phyloP scores from a whole-genome alignment of 1,284 basidiomycete species.

The Mycosarcoma maydis region DNA sequence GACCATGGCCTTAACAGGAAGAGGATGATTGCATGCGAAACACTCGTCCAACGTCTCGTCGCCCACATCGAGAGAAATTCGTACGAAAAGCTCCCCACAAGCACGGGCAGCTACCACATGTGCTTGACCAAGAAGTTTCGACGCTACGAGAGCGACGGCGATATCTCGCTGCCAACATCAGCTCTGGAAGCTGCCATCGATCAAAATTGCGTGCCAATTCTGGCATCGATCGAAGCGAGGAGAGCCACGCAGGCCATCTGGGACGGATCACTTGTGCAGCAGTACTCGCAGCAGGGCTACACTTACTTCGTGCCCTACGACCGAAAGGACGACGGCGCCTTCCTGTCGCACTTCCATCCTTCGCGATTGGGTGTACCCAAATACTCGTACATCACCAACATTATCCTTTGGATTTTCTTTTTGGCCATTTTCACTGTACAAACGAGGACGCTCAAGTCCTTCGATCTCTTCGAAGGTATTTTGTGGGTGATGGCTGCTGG shows the following conservation, averaged over 20 bases:
- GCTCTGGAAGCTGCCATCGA: slow-evolving; percentile 59
- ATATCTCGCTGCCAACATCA: slow-evolving; percentile 43
- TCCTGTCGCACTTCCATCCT: slow-evolving; percentile 53
- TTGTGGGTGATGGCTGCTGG: slow-evolving; percentile 57
- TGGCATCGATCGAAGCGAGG: slow-evolving; percentile 47
- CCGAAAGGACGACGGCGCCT: slow-evolving; percentile 36
- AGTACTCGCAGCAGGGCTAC: slow-evolving; percentile 38
- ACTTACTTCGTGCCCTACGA: slow-evolving; percentile 55
- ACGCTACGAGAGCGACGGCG: slow-evolving; percentile 50
- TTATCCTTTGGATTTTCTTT: slow-evolving; percentile 55
- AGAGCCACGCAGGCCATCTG: slow-evolving; percentile 52
- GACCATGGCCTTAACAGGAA: slow-evolving; percentile 32
- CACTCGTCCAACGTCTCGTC: slow-evolving; percentile 51
- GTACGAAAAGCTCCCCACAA: slow-evolving; percentile 14
- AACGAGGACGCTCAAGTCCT: slow-evolving; percentile 42
- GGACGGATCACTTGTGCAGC: slow-evolving; percentile 50
- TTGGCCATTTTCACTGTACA: slow-evolving; percentile 54
- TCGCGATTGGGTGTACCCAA: slow-evolving; percentile 51
- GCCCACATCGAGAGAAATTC: slow-evolving; percentile 39
- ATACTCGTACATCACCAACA: slow-evolving; percentile 51
- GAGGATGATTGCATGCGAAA: slow-evolving; percentile 48
- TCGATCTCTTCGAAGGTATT: slow-evolving; percentile 49
- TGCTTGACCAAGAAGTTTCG: slow-evolving; percentile 55
- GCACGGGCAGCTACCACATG: slow-evolving; percentile 20
- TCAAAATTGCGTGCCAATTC: slow-evolving; percentile 45